phyloP scores from a whole-genome alignment of 1,284 basidiomycete species.

The Agaricales sp. region DNA sequence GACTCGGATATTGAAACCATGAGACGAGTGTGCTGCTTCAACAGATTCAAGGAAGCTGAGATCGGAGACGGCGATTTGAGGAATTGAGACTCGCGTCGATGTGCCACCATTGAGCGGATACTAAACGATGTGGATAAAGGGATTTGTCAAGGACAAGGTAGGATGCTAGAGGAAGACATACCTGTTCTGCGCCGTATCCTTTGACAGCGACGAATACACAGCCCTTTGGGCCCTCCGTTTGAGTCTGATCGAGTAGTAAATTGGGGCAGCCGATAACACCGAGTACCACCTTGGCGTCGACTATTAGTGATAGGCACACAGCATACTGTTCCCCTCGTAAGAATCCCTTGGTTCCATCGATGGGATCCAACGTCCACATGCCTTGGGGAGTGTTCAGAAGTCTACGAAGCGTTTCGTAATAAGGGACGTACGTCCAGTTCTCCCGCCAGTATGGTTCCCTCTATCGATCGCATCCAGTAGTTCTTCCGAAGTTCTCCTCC shows the following conservation, averaged over 20 bases:
- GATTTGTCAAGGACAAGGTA: not conserved
- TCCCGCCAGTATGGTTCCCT: conserved; percentile 75
- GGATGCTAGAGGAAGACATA: conserved; percentile 16
- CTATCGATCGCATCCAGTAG: conserved; percentile 82
- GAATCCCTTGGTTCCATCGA: conserved; percentile 94
- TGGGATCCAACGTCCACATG: conserved; percentile 89
- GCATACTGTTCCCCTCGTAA: conserved; percentile 95
- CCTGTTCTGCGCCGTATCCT: conserved; percentile 76
- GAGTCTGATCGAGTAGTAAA: conserved; percentile 53
- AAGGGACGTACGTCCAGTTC: conserved; percentile 56
- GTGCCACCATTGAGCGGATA: conserved; percentile 31
- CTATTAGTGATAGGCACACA: conserved; percentile 87
- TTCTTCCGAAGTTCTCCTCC: conserved; percentile 39
- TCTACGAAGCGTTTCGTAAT: conserved; percentile 16
- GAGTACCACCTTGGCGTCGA: conserved; percentile 76
- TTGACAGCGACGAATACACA: conserved; percentile 78
- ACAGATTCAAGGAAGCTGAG: conserved; percentile 87
- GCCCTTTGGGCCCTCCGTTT: conserved; percentile 57
- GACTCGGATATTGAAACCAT: conserved; percentile 73
- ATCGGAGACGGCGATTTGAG: conserved; percentile 30
- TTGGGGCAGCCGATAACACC: conserved; percentile 97
- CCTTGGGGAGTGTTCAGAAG: conserved; percentile 29
- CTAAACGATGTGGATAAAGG: conserved; percentile 16
- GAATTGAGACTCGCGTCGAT: conserved; percentile 38
- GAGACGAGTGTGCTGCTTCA: conserved; percentile 87